These are phyloP conservation scores for Chimonanthus praecox DNA, from an alignment of 164 flowering plant genomes.

Conservation along the genomic window DNA sequence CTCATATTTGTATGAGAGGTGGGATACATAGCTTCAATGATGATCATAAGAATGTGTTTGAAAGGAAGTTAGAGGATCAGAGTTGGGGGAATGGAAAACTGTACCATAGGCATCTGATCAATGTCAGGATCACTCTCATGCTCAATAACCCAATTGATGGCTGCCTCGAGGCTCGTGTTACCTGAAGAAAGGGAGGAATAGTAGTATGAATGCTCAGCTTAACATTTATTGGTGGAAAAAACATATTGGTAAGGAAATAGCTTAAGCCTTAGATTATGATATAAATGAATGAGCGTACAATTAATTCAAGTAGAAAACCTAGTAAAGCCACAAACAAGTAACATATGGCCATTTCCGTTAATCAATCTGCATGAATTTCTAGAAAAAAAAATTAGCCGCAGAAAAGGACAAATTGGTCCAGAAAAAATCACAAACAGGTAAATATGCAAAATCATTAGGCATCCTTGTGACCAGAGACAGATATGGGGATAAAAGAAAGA, in stretches of 20 bases:
- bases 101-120: conserved; percentile 90
- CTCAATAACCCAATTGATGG: conserved; percentile 90
- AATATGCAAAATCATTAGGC: not conserved
- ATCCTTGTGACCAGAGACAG: not conserved
- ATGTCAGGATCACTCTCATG: conserved; percentile 92
- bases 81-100: conserved; percentile 9
- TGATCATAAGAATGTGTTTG: not conserved
- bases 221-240: not conserved
- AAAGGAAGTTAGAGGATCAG: not conserved
- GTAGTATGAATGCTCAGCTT: not conserved
- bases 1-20: too few relatives aligned
- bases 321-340: not conserved
- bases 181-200: conserved; percentile 40
- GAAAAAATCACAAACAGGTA: not conserved
- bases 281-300: not conserved
- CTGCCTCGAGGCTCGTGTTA: conserved; percentile 72
- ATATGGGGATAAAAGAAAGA: too few relatives aligned
- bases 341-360: not conserved
- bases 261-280: not conserved
- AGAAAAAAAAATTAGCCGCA: not conserved
- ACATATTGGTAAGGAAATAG: not conserved
- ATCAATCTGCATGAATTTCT: not conserved
- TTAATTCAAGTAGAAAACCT: not conserved
- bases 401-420: not conserved
- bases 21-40: too few relatives aligned